These are phyloP conservation scores for Skeletonema grethae DNA, from an alignment of 108 stramenopile genomes.

Conservation along the genomic window DNA sequence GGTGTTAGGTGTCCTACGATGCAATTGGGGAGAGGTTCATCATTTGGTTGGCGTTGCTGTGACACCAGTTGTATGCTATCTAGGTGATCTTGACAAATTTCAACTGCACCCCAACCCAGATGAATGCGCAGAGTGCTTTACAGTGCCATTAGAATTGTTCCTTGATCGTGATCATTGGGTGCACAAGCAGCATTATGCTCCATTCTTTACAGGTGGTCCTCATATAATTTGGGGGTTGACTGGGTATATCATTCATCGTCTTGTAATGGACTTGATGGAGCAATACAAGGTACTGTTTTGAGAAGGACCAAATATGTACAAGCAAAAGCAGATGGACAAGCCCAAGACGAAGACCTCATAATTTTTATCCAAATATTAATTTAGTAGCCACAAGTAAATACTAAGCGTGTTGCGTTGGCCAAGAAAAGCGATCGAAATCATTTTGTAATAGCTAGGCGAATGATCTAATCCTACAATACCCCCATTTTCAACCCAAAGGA, in stretches of 20 bases:
- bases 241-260: conserved; percentile 85
- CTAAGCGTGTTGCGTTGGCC: conserved; percentile 2
- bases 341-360: neutral
- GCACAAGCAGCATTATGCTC: conserved; percentile 76
- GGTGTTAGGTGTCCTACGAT: conserved; percentile 87
- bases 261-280: conserved; percentile 82
- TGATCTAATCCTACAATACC: neutral
- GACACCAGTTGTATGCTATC: conserved; percentile 89
- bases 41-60: conserved; percentile 92
- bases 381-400: conserved; percentile 6
- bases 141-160: conserved; percentile 74
- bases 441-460: neutral
- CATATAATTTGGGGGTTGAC: conserved; percentile 93
- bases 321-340: too few species aligned
- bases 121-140: conserved; percentile 91
- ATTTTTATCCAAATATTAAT: conserved; percentile 8
- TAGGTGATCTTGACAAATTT: conserved; percentile 71
- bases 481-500: neutral
- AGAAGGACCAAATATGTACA: neutral
- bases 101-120: conserved; percentile 76
- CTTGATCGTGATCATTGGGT: conserved; percentile 78
- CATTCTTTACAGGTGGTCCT: conserved; percentile 88
- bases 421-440: neutral
- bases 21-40: conserved; percentile 90
- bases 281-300: conserved; percentile 50